These are phyloP conservation scores for Mycena rosella DNA, from an alignment of 768 basidiomycete species.

Conservation along the genomic window DNA sequence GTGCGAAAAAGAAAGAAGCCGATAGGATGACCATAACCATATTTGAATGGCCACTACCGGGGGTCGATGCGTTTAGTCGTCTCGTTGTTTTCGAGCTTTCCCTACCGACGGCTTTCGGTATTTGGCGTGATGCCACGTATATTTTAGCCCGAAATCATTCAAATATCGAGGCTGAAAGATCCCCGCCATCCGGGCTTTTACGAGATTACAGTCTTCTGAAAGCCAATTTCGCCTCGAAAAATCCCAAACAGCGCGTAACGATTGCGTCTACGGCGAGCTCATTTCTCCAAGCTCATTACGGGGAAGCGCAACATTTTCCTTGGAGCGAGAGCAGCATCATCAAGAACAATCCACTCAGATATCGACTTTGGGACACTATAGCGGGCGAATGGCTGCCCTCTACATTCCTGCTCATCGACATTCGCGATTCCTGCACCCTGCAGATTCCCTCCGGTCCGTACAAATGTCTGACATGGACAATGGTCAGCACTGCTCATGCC, in stretches of 20 bases:
- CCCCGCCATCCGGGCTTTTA: conserved; percentile 10
- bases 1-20: conserved; percentile 18
- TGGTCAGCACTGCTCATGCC: conserved; percentile 28
- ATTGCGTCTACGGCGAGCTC: conserved; percentile 53
- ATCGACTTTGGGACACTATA: conserved; percentile 11
- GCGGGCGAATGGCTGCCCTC: conserved; percentile 6
- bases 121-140: conserved; percentile 60
- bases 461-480: conserved; percentile 49
- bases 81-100: conserved; percentile 58
- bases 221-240: background rate
- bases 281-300: conserved; percentile 26
- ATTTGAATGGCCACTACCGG: conserved; percentile 64
- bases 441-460: conserved; percentile 50
- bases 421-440: conserved; percentile 45
- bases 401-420: background rate
- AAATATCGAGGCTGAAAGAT: background rate
- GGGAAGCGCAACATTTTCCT: background rate
- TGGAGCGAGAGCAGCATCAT: background rate
- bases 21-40: conserved; percentile 44
- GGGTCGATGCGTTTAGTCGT: conserved; percentile 36
- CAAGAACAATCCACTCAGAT: conserved; percentile 20
- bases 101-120: conserved; percentile 53
- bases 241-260: conserved; percentile 42
- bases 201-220: conserved; percentile 21
- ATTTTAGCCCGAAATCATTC: background rate